A percentile compares a stretch with the other conserved stretches of the same genome.
Conservation (phyloP, 495 filamentous ascomycete species). For the Staphylotrichum longicolle region DNA sequence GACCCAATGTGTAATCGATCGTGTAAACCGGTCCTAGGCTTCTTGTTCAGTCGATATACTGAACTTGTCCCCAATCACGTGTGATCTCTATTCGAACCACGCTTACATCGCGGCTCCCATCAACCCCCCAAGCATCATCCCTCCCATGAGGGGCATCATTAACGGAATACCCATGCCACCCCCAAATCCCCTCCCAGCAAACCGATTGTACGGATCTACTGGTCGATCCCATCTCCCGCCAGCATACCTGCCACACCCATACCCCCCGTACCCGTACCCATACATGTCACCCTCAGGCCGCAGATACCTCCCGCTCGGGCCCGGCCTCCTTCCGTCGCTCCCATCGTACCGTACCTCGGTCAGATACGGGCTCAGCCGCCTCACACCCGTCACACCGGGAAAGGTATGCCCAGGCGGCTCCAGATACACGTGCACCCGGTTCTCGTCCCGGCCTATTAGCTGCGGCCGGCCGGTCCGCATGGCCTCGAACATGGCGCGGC, state of each 20-base stretch:
- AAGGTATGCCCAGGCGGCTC: constrained; percentile 29
- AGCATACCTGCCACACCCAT: constrained; percentile 27
- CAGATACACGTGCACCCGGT: constrained; percentile 25
- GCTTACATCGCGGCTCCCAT: neutral
- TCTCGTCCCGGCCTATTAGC: constrained; percentile 23
- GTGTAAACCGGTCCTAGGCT: too few species aligned
- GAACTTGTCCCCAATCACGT: too few species aligned
- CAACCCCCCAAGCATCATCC: constrained; percentile 21
- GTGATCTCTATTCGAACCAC: too few species aligned
- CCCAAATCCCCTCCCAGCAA: constrained; percentile 19
- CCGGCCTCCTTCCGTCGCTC: neutral
- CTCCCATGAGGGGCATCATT: constrained; percentile 18
- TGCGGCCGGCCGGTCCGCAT: constrained; percentile 24
- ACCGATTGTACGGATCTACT: constrained; percentile 11
- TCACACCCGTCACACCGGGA: constrained; percentile 22
- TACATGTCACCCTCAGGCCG: constrained; percentile 31
- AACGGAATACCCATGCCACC: constrained; percentile 23
- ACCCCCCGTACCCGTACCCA: constrained; percentile 28
- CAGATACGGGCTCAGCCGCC: constrained; percentile 26
- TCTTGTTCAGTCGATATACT: too few species aligned
- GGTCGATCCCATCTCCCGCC: constrained; percentile 25
- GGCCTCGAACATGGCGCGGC: constrained; percentile 24
- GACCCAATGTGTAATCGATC: too few species aligned
- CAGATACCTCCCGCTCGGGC: constrained; percentile 24
- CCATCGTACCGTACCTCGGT: constrained; percentile 29